Conservation (phyloP, 805 yeast genomes). For the Kuraishia capsulata region DNA sequence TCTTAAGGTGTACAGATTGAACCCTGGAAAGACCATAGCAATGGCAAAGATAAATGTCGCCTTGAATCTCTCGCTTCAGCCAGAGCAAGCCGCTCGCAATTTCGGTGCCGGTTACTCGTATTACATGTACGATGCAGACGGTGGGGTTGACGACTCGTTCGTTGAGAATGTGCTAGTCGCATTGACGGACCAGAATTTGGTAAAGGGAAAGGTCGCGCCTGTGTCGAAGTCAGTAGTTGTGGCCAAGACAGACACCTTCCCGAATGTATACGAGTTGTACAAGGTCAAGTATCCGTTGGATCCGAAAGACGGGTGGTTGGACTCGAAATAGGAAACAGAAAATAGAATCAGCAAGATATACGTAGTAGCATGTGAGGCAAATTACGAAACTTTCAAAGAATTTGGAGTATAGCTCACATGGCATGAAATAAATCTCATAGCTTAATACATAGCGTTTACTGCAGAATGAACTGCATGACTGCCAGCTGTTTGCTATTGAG, state of each 20-base stretch:
- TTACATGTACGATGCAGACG: conserved; percentile 3
- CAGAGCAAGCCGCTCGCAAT: neutral
- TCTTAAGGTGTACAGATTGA: conserved; percentile 10
- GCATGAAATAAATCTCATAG: too few species aligned
- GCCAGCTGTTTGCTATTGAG: too few species aligned
- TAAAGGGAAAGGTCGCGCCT: conserved; percentile 39
- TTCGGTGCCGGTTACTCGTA: conserved; percentile 1
- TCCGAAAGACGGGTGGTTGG: conserved; percentile 20
- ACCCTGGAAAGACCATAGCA: conserved; percentile 2
- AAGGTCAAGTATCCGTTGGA: conserved; percentile 11
- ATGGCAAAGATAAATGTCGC: conserved; percentile 14
- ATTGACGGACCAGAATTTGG: conserved; percentile 42
- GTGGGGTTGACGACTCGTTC: conserved; percentile 25
- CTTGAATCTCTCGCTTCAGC: conserved; percentile 12
- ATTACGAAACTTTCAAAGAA: too few species aligned
- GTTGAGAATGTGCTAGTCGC: conserved; percentile 42
- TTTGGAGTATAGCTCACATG: too few species aligned
- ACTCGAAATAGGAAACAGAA: conserved; percentile 5
- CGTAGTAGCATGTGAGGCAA: too few species aligned
- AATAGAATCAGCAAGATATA: conserved; percentile 1
- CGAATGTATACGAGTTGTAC: conserved; percentile 13
- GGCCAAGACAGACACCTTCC: conserved; percentile 19
- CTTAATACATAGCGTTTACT: too few species aligned
- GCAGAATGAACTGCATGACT: too few species aligned
- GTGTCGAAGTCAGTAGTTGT: conserved; percentile 13